A percentile compares a stretch with the other conserved stretches of the same genome.
Evolutionary conservation across 257 asterid species (phyloP).

Genomic region (Primulina huaijiensis): DNA sequence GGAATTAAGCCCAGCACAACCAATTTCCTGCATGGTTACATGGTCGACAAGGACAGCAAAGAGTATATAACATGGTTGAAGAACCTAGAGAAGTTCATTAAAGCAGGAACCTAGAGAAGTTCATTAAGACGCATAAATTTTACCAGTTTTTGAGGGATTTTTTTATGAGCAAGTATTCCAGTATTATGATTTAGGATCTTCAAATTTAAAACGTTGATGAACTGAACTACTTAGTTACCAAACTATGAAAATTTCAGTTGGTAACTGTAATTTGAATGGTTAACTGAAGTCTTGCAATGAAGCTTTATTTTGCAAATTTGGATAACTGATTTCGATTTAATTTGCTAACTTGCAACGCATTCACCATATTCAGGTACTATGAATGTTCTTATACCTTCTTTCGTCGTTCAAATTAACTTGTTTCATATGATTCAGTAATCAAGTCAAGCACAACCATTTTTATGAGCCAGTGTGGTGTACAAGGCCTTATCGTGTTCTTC

Average conservation of each 20-base stretch:
- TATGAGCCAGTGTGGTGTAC: too few species aligned
- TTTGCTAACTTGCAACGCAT: not conserved
- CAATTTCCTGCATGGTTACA: conserved; percentile 75
- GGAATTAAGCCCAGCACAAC: conserved; percentile 81
- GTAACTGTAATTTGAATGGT: not conserved
- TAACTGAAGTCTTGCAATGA: not conserved
- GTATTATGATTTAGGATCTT: not conserved
- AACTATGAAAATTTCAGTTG: not conserved
- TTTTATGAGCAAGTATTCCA: not conserved
- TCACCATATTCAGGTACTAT: not conserved
- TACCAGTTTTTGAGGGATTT: conserved; percentile 3
- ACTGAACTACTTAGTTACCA: not conserved
- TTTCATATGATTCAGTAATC: not conserved
- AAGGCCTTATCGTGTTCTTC: too few species aligned
- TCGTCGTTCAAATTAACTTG: not conserved
- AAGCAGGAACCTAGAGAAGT: conserved; percentile 65
- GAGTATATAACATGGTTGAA: conserved; percentile 73
- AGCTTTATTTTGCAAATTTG: not conserved
- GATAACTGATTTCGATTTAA: not conserved
- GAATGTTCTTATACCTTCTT: not conserved
- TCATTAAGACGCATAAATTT: conserved; percentile 24
- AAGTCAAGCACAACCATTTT: not conserved
- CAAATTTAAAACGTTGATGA: not conserved
- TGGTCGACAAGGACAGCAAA: conserved; percentile 69
- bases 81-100: conserved; percentile 63